Conservation (phyloP, 257 asterid species). For the Thymus mandschuricus region DNA sequence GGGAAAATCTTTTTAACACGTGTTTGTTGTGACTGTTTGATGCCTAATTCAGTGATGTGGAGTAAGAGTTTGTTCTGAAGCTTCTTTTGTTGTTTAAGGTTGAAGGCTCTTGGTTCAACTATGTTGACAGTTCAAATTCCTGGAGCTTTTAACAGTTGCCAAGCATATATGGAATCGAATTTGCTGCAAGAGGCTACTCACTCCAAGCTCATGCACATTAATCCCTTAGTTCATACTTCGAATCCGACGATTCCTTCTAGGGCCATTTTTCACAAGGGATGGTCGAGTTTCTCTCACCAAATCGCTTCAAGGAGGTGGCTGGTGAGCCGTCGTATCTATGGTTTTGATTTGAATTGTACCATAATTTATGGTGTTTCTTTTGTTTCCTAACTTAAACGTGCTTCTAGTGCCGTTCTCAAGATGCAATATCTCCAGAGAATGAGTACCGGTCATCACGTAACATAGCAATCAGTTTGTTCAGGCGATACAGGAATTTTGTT, state of each 20-base stretch:
- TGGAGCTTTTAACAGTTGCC: slow-evolving; percentile 50
- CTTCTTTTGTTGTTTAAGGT: slow-evolving; percentile 32
- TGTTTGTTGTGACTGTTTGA: background rate
- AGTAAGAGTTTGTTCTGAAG: background rate
- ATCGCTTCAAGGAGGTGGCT: slow-evolving; percentile 69
- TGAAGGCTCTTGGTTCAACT: slow-evolving; percentile 45
- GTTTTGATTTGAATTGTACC: slow-evolving; percentile 6
- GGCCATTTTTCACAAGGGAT: slow-evolving; percentile 41
- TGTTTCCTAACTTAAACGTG: background rate
- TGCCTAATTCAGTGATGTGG: slow-evolving; percentile 12
- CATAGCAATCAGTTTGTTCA: slow-evolving; percentile 88
- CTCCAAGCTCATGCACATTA: slow-evolving; percentile 39
- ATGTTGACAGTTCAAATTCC: slow-evolving; percentile 54
- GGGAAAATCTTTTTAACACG: background rate
- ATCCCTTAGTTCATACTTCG: slow-evolving; percentile 40
- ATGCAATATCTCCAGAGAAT: slow-evolving; percentile 69
- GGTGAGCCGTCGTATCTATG: slow-evolving; percentile 40
- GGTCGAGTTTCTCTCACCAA: slow-evolving; percentile 49
- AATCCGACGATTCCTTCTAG: slow-evolving; percentile 36
- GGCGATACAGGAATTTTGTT: slow-evolving; percentile 71
- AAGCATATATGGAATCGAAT: slow-evolving; percentile 41
- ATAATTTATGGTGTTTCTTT: background rate
- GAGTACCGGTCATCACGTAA: slow-evolving; percentile 92
- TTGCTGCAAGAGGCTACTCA: slow-evolving; percentile 51
- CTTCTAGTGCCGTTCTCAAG: slow-evolving; percentile 74